Evolutionary conservation across 176 grass and related monocot genomes (phyloP).

Genomic region (Musa acuminata): DNA sequence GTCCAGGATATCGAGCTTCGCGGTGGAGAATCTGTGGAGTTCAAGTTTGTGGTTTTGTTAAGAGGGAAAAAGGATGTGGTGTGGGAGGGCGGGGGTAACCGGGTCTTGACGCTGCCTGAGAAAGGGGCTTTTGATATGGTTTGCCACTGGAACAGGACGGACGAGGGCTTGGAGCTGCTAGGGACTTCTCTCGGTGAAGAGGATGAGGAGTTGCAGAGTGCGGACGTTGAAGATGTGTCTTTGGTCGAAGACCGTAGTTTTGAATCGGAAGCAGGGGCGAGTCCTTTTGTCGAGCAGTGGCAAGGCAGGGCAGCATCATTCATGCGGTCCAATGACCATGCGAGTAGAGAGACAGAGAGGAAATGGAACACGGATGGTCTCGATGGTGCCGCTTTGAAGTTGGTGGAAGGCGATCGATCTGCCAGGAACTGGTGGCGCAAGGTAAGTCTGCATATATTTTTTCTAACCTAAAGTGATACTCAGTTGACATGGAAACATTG

Average conservation of each 20-base stretch:
- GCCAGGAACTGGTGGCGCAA: constrained; percentile 91
- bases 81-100: constrained; percentile 71
- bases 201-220: constrained; percentile 6
- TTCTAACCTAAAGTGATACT: neutral
- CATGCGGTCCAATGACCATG: constrained; percentile 77
- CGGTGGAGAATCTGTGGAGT: constrained; percentile 42
- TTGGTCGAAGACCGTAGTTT: neutral
- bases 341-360: constrained; percentile 36
- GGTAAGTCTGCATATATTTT: constrained; percentile 28
- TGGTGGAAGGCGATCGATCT: constrained; percentile 70
- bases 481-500: neutral
- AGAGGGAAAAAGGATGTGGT: constrained; percentile 42
- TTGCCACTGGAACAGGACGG: constrained; percentile 71
- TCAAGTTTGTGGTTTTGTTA: constrained; percentile 67
- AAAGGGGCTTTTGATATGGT: constrained; percentile 49
- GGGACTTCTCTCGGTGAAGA: constrained; percentile 6
- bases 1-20: constrained; percentile 47
- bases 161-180: constrained; percentile 40
- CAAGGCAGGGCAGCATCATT: constrained; percentile 62
- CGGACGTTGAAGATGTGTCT: constrained; percentile 1
- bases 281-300: constrained; percentile 56
- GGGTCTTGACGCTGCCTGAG: constrained; percentile 45
- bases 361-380: constrained; percentile 60
- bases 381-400: constrained; percentile 43
- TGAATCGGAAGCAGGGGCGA: constrained; percentile 21